Evolutionary conservation across 768 basidiomycete species (phyloP).

Genomic region (Boletus reticuloceps): DNA sequence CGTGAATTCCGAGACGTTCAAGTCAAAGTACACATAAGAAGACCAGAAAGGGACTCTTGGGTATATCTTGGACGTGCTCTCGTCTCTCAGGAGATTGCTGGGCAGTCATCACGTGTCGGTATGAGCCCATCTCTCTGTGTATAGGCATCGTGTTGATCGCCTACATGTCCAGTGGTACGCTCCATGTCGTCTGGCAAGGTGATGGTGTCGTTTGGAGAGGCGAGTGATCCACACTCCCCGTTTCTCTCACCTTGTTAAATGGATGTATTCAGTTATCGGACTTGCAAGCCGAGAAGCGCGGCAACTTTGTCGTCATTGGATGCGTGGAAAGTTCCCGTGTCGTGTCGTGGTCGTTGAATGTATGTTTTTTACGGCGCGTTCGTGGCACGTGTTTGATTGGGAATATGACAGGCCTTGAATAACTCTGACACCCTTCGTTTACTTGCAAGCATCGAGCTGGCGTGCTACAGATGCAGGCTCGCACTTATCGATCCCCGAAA

Average conservation of each 20-base stretch:
- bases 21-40: slow-evolving; percentile 81
- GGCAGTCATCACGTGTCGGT: slow-evolving; percentile 83
- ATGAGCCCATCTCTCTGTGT: slow-evolving; percentile 27
- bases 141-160: slow-evolving; percentile 5
- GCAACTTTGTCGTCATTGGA: slow-evolving; percentile 83
- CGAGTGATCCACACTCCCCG: slow-evolving; percentile 27
- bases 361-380: slow-evolving; percentile 33
- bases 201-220: slow-evolving; percentile 70
- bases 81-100: slow-evolving; percentile 70
- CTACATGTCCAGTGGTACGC: slow-evolving; percentile 29
- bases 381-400: slow-evolving; percentile 8
- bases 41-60: slow-evolving; percentile 80
- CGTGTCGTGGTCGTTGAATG: slow-evolving; percentile 84
- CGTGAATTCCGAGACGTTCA: slow-evolving; percentile 76
- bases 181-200: slow-evolving; percentile 64
- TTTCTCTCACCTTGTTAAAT: neutral
- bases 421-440: slow-evolving; percentile 80
- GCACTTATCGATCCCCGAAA: slow-evolving; percentile 64
- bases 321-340: slow-evolving; percentile 73
- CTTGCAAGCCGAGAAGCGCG: slow-evolving; percentile 82
- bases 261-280: slow-evolving; percentile 49
- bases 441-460: slow-evolving; percentile 80
- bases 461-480: slow-evolving; percentile 75
- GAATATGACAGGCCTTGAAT: slow-evolving; percentile 61
- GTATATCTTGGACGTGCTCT: slow-evolving; percentile 75